These are phyloP conservation scores for Coemansia sp. DNA, from an alignment of 192 early-diverging fungal genomes.

Conservation along the genomic window DNA sequence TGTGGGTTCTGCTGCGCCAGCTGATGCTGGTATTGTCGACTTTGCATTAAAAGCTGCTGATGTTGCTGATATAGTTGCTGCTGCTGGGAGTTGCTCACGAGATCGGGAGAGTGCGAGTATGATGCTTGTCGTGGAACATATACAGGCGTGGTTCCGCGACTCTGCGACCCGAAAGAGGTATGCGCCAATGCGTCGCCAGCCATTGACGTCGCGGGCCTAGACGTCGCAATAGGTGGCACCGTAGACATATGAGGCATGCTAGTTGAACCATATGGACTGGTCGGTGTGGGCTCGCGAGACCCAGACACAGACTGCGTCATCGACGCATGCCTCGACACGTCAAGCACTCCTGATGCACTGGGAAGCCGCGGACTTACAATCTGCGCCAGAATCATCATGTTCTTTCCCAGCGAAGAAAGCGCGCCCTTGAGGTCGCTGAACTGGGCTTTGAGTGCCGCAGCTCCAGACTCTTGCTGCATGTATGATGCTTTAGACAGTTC, in stretches of 20 bases:
- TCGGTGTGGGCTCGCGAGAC: background rate
- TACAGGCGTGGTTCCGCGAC: background rate
- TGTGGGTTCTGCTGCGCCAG: conserved; percentile 1
- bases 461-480: background rate
- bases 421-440: background rate
- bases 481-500: background rate
- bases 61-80: background rate
- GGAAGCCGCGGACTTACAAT: background rate
- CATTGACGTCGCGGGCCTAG: background rate
- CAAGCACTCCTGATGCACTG: background rate
- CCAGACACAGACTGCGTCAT: background rate
- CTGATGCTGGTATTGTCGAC: conserved; percentile 16
- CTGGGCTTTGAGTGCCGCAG: background rate
- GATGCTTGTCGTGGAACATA: background rate
- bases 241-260: background rate
- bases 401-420: background rate
- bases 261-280: background rate
- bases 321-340: background rate
- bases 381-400: background rate
- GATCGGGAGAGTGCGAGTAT: background rate
- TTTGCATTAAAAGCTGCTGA: background rate
- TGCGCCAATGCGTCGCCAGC: background rate
- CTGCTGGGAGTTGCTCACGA: background rate
- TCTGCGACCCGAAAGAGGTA: background rate
- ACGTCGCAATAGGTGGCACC: background rate